Evolutionary conservation across 75 land plant genomes (phyloP).

Genomic region (Cryptomeria japonica): DNA sequence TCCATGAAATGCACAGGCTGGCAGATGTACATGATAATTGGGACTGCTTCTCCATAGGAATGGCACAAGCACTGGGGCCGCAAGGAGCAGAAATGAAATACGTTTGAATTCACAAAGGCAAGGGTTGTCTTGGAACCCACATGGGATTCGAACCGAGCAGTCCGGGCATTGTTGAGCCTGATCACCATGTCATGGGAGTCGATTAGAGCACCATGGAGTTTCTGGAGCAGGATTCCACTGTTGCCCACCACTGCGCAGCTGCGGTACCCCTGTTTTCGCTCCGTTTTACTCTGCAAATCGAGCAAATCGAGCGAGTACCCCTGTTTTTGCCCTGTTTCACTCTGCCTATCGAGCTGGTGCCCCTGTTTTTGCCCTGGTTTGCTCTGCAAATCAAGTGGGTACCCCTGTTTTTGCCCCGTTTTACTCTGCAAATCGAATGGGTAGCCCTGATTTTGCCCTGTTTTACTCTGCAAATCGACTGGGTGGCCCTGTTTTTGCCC

Average conservation of each 20-base stretch:
- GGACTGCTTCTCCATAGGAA: conserved; percentile 62
- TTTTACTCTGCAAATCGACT: no score
- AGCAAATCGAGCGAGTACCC: background rate
- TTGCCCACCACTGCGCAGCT: conserved; percentile 90
- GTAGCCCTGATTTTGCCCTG: no score
- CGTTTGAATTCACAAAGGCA: conserved; percentile 87
- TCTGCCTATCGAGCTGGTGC: background rate
- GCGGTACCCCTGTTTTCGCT: conserved; percentile 15
- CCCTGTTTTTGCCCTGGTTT: no score
- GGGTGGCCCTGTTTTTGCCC: no score
- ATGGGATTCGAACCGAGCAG: conserved; percentile 27
- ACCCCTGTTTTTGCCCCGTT: conserved; percentile 5
- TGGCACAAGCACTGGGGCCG: conserved; percentile 66
- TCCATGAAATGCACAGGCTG: conserved; percentile 83
- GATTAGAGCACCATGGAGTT: conserved; percentile 50
- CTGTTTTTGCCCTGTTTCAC: no score
- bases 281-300: background rate
- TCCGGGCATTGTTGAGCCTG: conserved; percentile 79
- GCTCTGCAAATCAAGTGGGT: background rate
- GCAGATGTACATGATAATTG: conserved; percentile 82
- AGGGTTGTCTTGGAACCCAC: conserved; percentile 78
- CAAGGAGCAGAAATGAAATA: conserved; percentile 65
- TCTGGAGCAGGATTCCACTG: conserved; percentile 77
- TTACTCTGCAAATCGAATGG: no score
- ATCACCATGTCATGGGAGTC: conserved; percentile 81